Evolutionary conservation across 192 early-diverging fungal genomes (phyloP).

Genomic region (Diversispora eburnea): DNA sequence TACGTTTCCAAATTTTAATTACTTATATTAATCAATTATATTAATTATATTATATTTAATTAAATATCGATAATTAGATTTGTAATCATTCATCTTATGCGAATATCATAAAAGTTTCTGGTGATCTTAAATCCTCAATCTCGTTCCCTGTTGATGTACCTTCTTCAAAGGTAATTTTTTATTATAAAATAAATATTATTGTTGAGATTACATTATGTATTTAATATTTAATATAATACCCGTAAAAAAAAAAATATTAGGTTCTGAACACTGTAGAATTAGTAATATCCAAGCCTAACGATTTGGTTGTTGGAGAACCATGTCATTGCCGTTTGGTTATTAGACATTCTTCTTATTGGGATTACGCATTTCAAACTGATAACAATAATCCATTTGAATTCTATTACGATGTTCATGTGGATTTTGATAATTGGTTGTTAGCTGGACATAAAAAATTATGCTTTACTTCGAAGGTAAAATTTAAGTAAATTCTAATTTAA

Average conservation of each 20-base stretch:
- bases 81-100: not conserved
- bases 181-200: not conserved
- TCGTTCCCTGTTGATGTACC: constrained; percentile 46
- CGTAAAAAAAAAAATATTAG: constrained; percentile 27
- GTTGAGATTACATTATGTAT: not conserved
- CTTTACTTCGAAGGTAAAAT: constrained; percentile 56
- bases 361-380: constrained; percentile 27
- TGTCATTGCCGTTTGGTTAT: constrained; percentile 53
- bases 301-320: constrained; percentile 52
- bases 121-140: constrained; percentile 29
- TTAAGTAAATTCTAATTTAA: not conserved
- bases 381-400: constrained; percentile 39
- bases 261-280: constrained; percentile 55
- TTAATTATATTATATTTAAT: not conserved
- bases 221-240: not conserved
- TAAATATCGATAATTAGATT: not conserved
- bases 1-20: too few relatives aligned
- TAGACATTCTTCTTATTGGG: constrained; percentile 53
- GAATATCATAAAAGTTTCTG: not conserved
- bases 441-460: constrained; percentile 58
- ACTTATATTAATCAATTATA: not conserved
- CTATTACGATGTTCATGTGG: constrained; percentile 59
- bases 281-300: constrained; percentile 34
- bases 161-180: constrained; percentile 37
- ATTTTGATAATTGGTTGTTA: constrained; percentile 66